Conservation (phyloP, 371 early-diverging fungal genomes). For the Capillidium rhysosporum region DNA sequence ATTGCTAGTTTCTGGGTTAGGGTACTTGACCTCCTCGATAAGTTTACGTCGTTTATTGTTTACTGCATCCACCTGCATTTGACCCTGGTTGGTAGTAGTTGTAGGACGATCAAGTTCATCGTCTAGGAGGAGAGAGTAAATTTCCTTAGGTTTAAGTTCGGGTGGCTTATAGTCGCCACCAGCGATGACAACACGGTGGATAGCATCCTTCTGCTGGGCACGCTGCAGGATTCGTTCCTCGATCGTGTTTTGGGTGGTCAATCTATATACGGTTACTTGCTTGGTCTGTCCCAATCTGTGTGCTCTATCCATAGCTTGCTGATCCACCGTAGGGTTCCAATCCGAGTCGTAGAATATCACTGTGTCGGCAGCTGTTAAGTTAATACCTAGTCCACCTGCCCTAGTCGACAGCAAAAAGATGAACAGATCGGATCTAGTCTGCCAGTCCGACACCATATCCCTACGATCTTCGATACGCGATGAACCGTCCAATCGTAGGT, state of each 20-base stretch:
- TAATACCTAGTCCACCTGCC: slow-evolving; percentile 98
- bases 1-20: not conserved
- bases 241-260: slow-evolving; percentile 78
- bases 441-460: slow-evolving; percentile 87
- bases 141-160: slow-evolving; percentile 72
- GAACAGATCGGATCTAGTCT: slow-evolving; percentile 76
- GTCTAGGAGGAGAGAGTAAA: slow-evolving; percentile 65
- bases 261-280: slow-evolving; percentile 85
- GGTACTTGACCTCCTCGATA: not conserved
- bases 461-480: slow-evolving; percentile 79
- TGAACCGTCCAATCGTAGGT: slow-evolving; percentile 90
- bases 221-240: slow-evolving; percentile 81
- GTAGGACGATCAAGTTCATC: slow-evolving; percentile 34
- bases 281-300: slow-evolving; percentile 95
- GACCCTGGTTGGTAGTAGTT: no score
- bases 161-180: slow-evolving; percentile 72
- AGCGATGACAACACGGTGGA: slow-evolving; percentile 92
- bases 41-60: not conserved
- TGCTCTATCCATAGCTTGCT: slow-evolving; percentile 96
- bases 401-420: slow-evolving; percentile 96
- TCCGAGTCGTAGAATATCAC: slow-evolving; percentile 98
- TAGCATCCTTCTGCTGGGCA: slow-evolving; percentile 88
- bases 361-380: slow-evolving; percentile 98
- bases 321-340: slow-evolving; percentile 97
- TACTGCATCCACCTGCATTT: not conserved